Conservation (phyloP, 31 red algal species). For the Endocladia muricata region DNA sequence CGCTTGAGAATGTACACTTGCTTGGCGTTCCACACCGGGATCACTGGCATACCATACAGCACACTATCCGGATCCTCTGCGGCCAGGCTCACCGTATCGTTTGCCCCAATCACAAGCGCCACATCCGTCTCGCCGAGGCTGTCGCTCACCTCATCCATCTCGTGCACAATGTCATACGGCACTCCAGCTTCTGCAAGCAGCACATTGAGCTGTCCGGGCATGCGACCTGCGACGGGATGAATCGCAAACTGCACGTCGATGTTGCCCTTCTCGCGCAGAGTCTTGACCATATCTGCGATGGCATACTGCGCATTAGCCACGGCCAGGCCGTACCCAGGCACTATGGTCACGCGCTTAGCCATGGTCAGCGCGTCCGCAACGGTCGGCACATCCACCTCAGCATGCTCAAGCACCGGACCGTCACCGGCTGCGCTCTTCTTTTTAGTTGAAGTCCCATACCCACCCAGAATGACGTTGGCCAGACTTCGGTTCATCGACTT, state of each 20-base stretch:
- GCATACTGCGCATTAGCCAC: constrained; percentile 75
- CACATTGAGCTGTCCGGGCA: constrained; percentile 78
- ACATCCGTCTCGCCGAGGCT: constrained; percentile 59
- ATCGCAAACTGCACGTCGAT: constrained; percentile 63
- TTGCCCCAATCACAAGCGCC: constrained; percentile 68
- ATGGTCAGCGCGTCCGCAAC: constrained; percentile 38
- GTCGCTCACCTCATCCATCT: constrained; percentile 78
- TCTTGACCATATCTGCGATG: constrained; percentile 70
- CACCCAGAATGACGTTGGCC: constrained; percentile 67
- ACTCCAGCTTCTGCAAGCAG: constrained; percentile 76
- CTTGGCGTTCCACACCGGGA: constrained; percentile 70
- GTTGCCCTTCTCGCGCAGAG: constrained; percentile 44
- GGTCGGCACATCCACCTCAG: constrained; percentile 31
- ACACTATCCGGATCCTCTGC: constrained; percentile 63
- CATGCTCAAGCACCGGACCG: constrained; percentile 26
- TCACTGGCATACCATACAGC: constrained; percentile 77
- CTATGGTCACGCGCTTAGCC: constrained; percentile 67
- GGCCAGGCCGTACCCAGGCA: constrained; percentile 75
- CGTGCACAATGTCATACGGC: constrained; percentile 77
- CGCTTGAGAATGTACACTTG: constrained; percentile 74
- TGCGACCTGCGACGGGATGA: constrained; percentile 73
- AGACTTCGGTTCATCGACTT: constrained; percentile 64
- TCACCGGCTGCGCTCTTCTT: constrained; percentile 21
- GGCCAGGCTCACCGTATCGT: constrained; percentile 69
- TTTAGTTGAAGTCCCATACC: constrained; percentile 42